A percentile compares a stretch with the other conserved stretches of the same genome.
These are phyloP conservation scores for Nakazawaea wickerhamii DNA, from an alignment of 805 yeast species.

Conservation along the genomic window DNA sequence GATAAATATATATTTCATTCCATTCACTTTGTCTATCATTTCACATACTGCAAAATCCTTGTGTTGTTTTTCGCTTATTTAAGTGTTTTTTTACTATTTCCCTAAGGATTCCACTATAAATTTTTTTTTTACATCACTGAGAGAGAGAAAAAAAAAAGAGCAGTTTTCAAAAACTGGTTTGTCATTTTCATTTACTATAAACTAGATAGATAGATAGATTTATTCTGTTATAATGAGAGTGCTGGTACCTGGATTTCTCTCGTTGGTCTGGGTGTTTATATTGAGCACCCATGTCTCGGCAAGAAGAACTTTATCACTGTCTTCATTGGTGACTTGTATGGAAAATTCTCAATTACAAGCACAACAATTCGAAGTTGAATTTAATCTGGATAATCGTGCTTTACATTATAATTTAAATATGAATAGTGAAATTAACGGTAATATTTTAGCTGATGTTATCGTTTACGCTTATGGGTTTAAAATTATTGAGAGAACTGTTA, in stretches of 20 bases:
- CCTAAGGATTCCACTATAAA: no score
- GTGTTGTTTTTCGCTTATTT: no score
- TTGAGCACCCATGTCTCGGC: not conserved
- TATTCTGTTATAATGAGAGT: not conserved
- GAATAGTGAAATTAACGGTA: slow-evolving; percentile 59
- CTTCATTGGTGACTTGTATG: slow-evolving; percentile 85
- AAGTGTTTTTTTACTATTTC: no score
- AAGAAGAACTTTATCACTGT: slow-evolving; percentile 39
- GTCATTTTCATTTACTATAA: no score
- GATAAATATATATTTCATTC: no score
- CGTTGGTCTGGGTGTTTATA: not conserved
- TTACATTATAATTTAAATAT: slow-evolving; percentile 66
- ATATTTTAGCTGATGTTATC: slow-evolving; percentile 62
- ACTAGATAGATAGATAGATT: no score
- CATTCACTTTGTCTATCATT: no score
- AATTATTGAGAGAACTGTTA: slow-evolving; percentile 50
- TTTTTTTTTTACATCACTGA: no score
- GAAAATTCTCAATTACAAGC: slow-evolving; percentile 70
- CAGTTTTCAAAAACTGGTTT: no score
- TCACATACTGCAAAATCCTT: no score
- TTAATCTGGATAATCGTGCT: slow-evolving; percentile 66
- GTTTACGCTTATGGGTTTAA: slow-evolving; percentile 85
- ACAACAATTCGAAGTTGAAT: slow-evolving; percentile 64
- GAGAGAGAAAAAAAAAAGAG: no score
- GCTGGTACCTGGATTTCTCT: not conserved